Base-by-base conservation (phyloP, 2,329 filamentous ascomycete species). In the Septoria linicola region DNA sequence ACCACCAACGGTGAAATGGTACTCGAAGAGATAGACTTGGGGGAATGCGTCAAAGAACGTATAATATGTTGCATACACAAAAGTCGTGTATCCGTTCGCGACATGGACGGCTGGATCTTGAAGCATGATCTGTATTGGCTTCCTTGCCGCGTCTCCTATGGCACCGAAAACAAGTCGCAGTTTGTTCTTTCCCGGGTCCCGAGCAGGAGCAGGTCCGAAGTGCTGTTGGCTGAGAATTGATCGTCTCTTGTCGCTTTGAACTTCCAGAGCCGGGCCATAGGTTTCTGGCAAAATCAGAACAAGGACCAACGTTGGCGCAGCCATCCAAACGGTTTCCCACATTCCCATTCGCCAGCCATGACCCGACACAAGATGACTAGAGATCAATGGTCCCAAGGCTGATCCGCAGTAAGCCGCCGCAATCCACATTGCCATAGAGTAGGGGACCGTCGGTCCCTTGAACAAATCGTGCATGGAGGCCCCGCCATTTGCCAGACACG, bases 1-100 rank as follows among this genome's bases (percentile, higher is more conserved):
- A 7, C 36, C 50, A 14, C 50, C 65, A 61, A 79, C 67, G 52
- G 73, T 77, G 76, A 87, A 84, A 63, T 70, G 66, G 68, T 87
- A 86, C 61, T 77, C 71, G 32, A 73, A 73, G 2, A 76, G 74
- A 64, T 83, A 87, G 49, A 85, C 81, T 11, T 84, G 70, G 3
- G 82, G 82, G 66, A 86, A 85, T n/a, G 79, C 79, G 61, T 85
- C 82, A 63, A 86, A 86, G 69, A 78, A 85, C 13, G 71, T 71
- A 55, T 78, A 78, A 71, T 81, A 82, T 63, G 81, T 82, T 46
- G 74, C 79, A 66, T 84, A 86, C 58, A 80, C 76, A 58, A 85
- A 75, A 47, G 77, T 77, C 2, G 78, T 81, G 67, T 85, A 86
- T 31, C 83, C 49, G 61, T 83, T 80, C 1, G 81, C 76, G 66